Evolutionary conservation across 352 stramenopile genomes (phyloP).

Genomic region (Globisporangium perplexum): DNA sequence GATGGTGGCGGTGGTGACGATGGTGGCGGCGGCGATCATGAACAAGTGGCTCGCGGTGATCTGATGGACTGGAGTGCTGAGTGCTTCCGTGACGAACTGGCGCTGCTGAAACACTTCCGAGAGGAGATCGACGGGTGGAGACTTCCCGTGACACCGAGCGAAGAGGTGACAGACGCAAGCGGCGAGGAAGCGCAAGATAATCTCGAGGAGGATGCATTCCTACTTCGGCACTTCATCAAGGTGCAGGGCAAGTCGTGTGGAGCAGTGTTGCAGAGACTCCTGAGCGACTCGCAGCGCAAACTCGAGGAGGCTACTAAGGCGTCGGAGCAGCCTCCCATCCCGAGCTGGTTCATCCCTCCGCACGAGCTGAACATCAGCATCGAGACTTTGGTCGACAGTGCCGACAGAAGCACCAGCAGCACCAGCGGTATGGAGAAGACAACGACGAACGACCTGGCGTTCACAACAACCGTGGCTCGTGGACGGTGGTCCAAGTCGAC

Average conservation of each 20-base stretch:
- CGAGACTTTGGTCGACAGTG: neutral
- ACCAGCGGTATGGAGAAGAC: too few relatives aligned
- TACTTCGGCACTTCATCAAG: neutral
- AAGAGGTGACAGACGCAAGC: neutral
- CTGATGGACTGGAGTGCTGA: neutral
- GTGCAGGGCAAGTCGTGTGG: slow-evolving; percentile 1
- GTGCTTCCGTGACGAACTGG: neutral
- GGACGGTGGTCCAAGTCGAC: slow-evolving; percentile 38
- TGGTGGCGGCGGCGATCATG: too few relatives aligned
- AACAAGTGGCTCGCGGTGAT: neutral
- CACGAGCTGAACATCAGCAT: slow-evolving; percentile 67
- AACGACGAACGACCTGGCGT: neutral
- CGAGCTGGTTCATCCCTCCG: slow-evolving; percentile 65
- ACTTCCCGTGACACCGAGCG: neutral
- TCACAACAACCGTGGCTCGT: slow-evolving; percentile 19
- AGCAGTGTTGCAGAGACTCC: neutral
- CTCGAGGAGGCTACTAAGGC: too few relatives aligned
- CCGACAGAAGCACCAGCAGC: too few relatives aligned
- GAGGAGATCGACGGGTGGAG: neutral
- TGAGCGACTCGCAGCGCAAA: neutral
- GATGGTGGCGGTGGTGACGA: too few relatives aligned
- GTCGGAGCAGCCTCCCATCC: neutral
- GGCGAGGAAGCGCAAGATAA: neutral
- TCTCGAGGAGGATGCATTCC: neutral
- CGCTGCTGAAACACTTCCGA: neutral